Evolutionary conservation across 1,284 basidiomycete genomes (phyloP), one percentile per base, ranked within the genome.

Genomic region (Lignosus rhinocerotis): DNA sequence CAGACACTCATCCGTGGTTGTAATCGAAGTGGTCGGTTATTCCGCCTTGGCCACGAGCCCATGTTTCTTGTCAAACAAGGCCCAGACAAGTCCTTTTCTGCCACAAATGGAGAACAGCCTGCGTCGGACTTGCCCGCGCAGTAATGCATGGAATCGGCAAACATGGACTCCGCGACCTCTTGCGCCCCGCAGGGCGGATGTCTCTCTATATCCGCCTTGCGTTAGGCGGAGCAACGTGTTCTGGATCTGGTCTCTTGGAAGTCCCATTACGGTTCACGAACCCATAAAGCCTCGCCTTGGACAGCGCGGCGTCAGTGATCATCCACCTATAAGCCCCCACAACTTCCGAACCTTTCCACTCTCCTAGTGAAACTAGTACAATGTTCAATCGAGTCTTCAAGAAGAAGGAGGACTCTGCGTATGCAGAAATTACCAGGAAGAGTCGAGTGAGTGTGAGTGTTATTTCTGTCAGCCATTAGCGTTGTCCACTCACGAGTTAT

Each of bases 341-440:
- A 41, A 33, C 34, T 42, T 43, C 41, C 4, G 19, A 4, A 42
- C 33, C 14, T 39, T 25, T 11, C 21, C 19, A 30, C 49, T 51
- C 50, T 59, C 58, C 25, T 4, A 25, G 25, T 41, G 50, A 46
- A 3, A 58, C 51, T 53, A 39, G 36, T 51, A 36, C 2, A 14
- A 63, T 63, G 61, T 58, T 60, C 30, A 46, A 58, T 14, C 53
- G 42, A 17, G 48, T 63, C 11, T 63, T 63, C 53, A 60, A 58
- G 51, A 58, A 49, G 39, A 63, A 58, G 48, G 56, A 53, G 4
- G 51, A 55, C 10, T 11, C 19, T 25, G 36, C 19, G n/a, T 51
- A 44, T 19, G 31, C 42, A 6, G 51, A 55, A 2, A 46, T 60
- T 7, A 39, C 46, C 0, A 41, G 55, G 17, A 48, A 45, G 46